Evolutionary conservation across 2,329 filamentous ascomycete species (phyloP).

Genomic region (Berkeleyomyces rouxiae): DNA sequence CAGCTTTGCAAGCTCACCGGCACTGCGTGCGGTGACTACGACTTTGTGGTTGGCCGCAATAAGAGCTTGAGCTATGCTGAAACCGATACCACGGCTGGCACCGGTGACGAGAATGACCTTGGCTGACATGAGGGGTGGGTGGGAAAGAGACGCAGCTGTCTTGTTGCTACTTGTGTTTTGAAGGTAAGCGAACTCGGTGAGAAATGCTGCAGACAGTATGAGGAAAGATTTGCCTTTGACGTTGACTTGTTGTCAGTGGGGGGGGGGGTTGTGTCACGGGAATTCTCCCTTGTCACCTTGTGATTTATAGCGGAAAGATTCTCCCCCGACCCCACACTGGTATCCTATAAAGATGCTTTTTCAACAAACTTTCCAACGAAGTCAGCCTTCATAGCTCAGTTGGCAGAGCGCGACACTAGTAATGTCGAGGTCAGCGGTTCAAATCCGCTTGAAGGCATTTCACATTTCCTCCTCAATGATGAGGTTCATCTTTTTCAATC

Average conservation of each 20-base stretch:
- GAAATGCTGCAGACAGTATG: background rate
- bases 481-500: background rate
- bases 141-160: background rate
- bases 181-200: background rate
- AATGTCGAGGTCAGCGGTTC: slow-evolving; percentile 5
- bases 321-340: background rate
- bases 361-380: background rate
- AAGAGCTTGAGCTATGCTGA: slow-evolving; percentile 36
- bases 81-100: slow-evolving; percentile 45
- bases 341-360: background rate
- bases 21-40: slow-evolving; percentile 39
- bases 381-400: slow-evolving; percentile 10
- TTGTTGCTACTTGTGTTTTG: background rate
- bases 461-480: background rate
- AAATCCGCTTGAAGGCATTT: slow-evolving; percentile 4
- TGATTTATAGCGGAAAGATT: background rate
- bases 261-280: too few species aligned
- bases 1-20: slow-evolving; percentile 31
- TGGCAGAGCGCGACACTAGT: slow-evolving; percentile 13
- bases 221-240: background rate
- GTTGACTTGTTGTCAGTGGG: background rate
- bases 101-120: slow-evolving; percentile 57
- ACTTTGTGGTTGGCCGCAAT: slow-evolving; percentile 39
- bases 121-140: slow-evolving; percentile 34
- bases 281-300: background rate